Conservation (phyloP, 176 grass and related monocot genomes). For the Lolium rigidum region DNA sequence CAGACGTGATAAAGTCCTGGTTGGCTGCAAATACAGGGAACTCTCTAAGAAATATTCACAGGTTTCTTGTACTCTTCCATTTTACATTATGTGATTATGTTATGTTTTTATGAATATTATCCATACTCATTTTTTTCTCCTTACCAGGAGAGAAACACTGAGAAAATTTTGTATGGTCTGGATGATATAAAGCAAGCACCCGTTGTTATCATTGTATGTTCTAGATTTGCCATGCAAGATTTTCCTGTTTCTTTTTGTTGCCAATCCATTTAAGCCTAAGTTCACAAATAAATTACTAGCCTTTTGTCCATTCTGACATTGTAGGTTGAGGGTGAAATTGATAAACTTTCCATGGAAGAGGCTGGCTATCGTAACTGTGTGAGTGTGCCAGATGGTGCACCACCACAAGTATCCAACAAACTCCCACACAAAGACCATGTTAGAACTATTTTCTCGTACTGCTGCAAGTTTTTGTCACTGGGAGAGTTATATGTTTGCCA, state of each 20-base stretch:
- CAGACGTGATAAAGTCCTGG: conserved; percentile 61
- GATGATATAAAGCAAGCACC: conserved; percentile 73
- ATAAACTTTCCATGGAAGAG: conserved; percentile 98
- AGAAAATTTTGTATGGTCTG: conserved; percentile 93
- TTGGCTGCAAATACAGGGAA: conserved; percentile 91
- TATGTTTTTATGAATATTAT: conserved; percentile 27
- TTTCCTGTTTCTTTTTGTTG: neutral
- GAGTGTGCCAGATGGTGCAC: conserved; percentile 84
- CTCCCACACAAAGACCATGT: conserved; percentile 61
- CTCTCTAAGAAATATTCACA: conserved; percentile 75
- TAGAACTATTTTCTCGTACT: conserved; percentile 34
- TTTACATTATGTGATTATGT: conserved; percentile 17
- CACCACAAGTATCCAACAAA: conserved; percentile 53
- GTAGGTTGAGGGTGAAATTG: conserved; percentile 94
- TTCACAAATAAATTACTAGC: conserved; percentile 18
- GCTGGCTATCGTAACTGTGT: conserved; percentile 86
- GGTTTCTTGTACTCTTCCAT: conserved; percentile 46
- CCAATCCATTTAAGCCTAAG: conserved; percentile 2
- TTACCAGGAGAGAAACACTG: conserved; percentile 71
- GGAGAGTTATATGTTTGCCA: too few species aligned
- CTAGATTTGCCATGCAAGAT: conserved; percentile 12
- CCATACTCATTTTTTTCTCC: conserved; percentile 26
- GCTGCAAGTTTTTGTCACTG: conserved; percentile 18
- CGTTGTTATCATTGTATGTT: conserved; percentile 92
- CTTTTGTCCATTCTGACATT: conserved; percentile 16